Base-by-base conservation (phyloP, 116 monocot species). In the Posidonia oceanica region DNA sequence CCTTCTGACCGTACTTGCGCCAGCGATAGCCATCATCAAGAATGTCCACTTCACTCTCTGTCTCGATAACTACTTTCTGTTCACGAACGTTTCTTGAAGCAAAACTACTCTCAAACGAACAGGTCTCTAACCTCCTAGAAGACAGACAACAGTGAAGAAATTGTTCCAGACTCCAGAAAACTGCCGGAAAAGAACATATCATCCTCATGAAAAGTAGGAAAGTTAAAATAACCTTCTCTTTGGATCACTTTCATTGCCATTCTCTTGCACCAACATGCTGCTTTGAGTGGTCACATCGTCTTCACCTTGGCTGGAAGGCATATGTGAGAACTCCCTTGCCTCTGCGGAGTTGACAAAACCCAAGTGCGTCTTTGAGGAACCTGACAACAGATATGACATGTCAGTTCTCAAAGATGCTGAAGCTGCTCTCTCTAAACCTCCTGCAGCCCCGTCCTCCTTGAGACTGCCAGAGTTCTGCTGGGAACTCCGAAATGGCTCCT, bases 1-100 rank as follows among this genome's bases (percentile, higher is more conserved):
- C 91, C 70, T 91, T 91, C 71, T 91, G 91, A 4, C 91, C 91
- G 41, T 91, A 91, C 61, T 91, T 91, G 38, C 87, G 80, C 91
- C 91, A 91, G 39, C 91, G 75, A 38, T 82, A 91, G 3, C 90
- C 90, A 22, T 90, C 90, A 48, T 90, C 90, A 2, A 90, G 82
- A 39, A 87, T 84, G 48, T 90, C 90, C 61, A 90, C 82, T 5
- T 85, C 85, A 41, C 91, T 91, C 10, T 77, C 78, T 3, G 85
- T 85, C 70, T 87, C 84, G 58, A 87, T 78, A 62, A 91, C 83
- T 3, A 87, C 76, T 61, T 83, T 79, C 0, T 84, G 91, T 69
- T 87, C 91, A 69, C 83, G 79, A 3, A 4, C 60, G 11, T n/a
- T 36, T 60, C 22, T 23, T 12, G 60, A 10, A 21, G 60, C 57